These are phyloP conservation scores for Eucalyptus erythrocorys DNA, from an alignment of 345 rosid species.

Conservation along the genomic window DNA sequence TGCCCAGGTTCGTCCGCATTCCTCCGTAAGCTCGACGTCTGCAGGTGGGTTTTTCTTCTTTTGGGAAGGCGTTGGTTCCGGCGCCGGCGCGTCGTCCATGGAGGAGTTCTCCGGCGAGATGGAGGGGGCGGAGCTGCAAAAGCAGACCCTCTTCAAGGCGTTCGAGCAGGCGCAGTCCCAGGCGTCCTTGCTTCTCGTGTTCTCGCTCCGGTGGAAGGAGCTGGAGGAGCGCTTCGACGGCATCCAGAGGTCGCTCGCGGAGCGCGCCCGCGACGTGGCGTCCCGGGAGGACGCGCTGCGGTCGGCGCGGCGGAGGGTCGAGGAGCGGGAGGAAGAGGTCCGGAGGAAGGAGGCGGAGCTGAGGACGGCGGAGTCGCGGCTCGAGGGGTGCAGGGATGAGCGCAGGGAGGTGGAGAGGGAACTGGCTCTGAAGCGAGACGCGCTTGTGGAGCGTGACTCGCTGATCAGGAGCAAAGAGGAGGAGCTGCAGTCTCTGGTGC, in stretches of 20 bases:
- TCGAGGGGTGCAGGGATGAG: background rate
- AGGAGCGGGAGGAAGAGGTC: background rate
- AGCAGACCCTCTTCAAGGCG: background rate
- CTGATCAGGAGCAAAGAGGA: background rate
- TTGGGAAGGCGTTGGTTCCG: background rate
- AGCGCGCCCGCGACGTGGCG: background rate
- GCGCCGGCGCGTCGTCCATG: accelerated
- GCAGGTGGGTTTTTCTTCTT: background rate
- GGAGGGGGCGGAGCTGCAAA: background rate
- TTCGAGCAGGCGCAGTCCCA: background rate
- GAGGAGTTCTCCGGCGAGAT: background rate
- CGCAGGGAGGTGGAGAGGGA: background rate
- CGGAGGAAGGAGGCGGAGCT: background rate
- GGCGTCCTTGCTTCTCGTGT: background rate
- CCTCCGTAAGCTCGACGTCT: background rate
- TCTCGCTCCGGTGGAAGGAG: background rate
- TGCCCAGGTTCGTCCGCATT: background rate
- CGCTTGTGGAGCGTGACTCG: background rate
- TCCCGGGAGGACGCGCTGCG: background rate
- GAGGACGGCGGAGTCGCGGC: background rate
- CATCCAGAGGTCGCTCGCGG: background rate
- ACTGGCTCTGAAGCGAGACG: background rate
- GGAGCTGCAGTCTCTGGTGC: background rate
- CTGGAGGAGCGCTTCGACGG: background rate
- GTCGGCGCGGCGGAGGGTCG: background rate